Conservation (phyloP, 768 basidiomycete genomes). For the Tulasnella sp. region DNA sequence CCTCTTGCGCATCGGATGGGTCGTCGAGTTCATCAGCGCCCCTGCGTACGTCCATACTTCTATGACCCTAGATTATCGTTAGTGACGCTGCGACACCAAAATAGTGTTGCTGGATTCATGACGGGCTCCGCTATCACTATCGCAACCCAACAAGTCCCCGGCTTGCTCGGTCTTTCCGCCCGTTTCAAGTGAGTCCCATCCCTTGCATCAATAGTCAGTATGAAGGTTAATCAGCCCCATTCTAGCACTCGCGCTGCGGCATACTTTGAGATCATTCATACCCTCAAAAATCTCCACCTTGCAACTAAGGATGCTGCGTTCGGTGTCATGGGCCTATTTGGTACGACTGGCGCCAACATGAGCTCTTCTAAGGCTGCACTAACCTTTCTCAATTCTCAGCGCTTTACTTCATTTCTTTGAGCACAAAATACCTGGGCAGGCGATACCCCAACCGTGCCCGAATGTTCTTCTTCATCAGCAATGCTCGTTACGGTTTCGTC, state of each 20-base stretch:
- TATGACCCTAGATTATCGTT: background rate
- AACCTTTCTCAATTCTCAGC: too few relatives aligned
- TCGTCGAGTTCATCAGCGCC: conserved; percentile 72
- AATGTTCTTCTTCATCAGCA: conserved; percentile 63
- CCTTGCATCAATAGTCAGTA: background rate
- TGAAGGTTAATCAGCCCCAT: conserved; percentile 1
- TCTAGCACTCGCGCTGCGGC: conserved; percentile 71
- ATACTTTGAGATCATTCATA: conserved; percentile 84
- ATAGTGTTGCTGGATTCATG: conserved; percentile 48
- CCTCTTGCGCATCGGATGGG: conserved; percentile 79
- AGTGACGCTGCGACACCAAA: background rate
- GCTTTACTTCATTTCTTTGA: conserved; percentile 59
- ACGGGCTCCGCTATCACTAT: conserved; percentile 96
- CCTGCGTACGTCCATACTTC: conserved; percentile 51
- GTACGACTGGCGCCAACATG: too few relatives aligned
- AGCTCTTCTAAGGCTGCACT: too few relatives aligned
- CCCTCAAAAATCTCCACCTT: conserved; percentile 65
- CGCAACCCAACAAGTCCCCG: conserved; percentile 79
- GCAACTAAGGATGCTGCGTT: conserved; percentile 78
- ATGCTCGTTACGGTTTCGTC: conserved; percentile 76
- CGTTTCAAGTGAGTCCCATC: conserved; percentile 57
- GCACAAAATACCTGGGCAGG: conserved; percentile 40
- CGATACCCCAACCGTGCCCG: conserved; percentile 61
- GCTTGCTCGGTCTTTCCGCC: conserved; percentile 67
- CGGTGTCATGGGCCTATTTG: conserved; percentile 62